Evolutionary conservation across 768 basidiomycete species (phyloP).

Genomic region (Podaxis sp.): DNA sequence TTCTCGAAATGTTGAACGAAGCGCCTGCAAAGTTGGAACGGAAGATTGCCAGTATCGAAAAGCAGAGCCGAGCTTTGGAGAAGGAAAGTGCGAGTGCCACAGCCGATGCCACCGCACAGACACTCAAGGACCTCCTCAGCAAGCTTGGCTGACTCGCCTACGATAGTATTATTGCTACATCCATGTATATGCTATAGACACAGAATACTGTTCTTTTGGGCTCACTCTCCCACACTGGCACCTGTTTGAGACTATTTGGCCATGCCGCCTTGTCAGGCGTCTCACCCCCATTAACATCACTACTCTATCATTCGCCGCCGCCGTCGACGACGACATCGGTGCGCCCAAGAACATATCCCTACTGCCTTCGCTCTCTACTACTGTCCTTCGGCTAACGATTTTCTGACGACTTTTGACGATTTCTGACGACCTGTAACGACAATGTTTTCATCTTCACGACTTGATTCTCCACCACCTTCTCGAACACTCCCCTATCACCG

Average conservation of each 20-base stretch:
- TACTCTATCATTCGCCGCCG: neutral
- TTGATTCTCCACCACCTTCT: conserved; percentile 9
- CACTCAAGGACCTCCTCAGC: conserved; percentile 28
- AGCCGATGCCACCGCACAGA: conserved; percentile 22
- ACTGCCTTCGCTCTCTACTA: conserved; percentile 4
- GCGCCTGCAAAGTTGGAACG: conserved; percentile 53
- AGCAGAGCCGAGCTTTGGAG: conserved; percentile 44
- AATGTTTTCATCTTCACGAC: conserved; percentile 9
- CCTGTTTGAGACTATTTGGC: conserved; percentile 1
- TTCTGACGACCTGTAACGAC: conserved; percentile 7
- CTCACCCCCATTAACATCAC: conserved; percentile 1
- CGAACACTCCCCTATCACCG: conserved; percentile 1
- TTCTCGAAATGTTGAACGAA: conserved; percentile 37
- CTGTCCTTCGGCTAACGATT: conserved; percentile 7
- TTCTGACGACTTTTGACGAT: conserved; percentile 7
- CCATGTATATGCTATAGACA: neutral
- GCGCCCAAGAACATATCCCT: neutral
- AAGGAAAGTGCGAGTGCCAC: conserved; percentile 27
- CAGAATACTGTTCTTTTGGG: neutral
- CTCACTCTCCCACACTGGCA: conserved; percentile 2
- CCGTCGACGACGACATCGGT: conserved; percentile 9
- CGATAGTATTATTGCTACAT: neutral
- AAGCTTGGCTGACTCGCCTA: conserved; percentile 19
- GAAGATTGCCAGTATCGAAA: conserved; percentile 50
- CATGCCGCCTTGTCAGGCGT: neutral